Evolutionary conservation across 169 alveolate genomes (phyloP).

Genomic region (Eimeria acervulina): DNA sequence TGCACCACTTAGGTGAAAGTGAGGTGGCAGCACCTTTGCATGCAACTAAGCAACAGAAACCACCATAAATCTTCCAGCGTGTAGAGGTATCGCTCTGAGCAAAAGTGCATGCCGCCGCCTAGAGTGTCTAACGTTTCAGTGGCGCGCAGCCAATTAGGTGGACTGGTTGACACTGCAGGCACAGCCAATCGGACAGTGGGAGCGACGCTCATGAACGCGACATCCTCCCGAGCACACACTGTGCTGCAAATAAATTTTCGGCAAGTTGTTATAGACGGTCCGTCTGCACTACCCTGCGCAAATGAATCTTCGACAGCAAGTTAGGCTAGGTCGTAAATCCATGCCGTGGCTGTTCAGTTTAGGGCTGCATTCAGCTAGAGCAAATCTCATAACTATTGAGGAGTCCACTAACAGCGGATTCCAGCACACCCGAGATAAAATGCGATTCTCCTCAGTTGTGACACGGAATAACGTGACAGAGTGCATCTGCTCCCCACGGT

Average conservation of each 20-base stretch:
- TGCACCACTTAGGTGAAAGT: neutral
- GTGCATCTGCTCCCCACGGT: neutral
- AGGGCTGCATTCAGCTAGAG: neutral
- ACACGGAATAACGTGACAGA: neutral
- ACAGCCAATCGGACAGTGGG: constrained; percentile 95
- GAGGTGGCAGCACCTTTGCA: neutral
- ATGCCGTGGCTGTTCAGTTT: neutral
- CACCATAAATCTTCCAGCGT: neutral
- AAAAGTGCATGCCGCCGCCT: neutral
- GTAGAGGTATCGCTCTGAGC: neutral
- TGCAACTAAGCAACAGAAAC: neutral
- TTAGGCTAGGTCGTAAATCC: neutral
- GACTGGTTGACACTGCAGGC: constrained; percentile 38
- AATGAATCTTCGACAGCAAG: neutral
- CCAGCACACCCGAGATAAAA: neutral
- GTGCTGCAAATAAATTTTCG: constrained; percentile 94
- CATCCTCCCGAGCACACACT: constrained; percentile 95
- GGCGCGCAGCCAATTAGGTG: neutral
- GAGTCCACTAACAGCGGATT: neutral
- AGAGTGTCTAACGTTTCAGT: neutral
- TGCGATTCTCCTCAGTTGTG: neutral
- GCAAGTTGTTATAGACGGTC: constrained; percentile 78
- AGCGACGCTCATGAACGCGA: constrained; percentile 95
- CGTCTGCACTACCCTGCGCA: neutral
- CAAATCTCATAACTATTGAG: neutral